phyloP scores from a whole-genome alignment of 2,329 filamentous ascomycete genomes.

The Claviceps sp. region DNA sequence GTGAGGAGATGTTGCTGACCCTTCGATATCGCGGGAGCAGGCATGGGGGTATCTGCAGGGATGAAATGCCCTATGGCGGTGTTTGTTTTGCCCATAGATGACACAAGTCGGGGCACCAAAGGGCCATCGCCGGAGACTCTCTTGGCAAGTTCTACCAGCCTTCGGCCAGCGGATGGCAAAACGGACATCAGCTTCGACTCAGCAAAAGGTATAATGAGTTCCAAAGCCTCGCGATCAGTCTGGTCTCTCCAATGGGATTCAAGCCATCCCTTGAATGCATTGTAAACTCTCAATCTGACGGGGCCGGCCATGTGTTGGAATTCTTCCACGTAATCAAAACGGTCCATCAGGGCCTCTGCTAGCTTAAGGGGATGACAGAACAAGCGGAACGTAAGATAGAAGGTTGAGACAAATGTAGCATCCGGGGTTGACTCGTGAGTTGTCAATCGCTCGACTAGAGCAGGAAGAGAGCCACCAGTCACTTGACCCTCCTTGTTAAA shows the following conservation, averaged over 20 bases:
- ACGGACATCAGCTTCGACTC: constrained; percentile 52
- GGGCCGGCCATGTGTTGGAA: constrained; percentile 60
- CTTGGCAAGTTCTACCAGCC: constrained; percentile 65
- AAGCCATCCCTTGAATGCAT: constrained; percentile 93
- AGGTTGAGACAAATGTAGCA: constrained; percentile 80
- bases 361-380: constrained; percentile 75
- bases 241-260: constrained; percentile 89
- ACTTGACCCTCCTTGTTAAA: constrained; percentile 91
- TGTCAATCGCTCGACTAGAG: constrained; percentile 86
- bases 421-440: constrained; percentile 89
- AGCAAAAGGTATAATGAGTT: constrained; percentile 68
- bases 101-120: constrained; percentile 69
- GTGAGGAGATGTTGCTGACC: constrained; percentile 61
- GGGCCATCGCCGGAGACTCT: constrained; percentile 64
- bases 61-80: constrained; percentile 60
- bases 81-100: constrained; percentile 78
- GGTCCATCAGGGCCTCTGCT: constrained; percentile 69
- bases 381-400: constrained; percentile 89
- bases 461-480: constrained; percentile 80
- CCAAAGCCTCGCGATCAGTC: constrained; percentile 62
- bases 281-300: constrained; percentile 83
- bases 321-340: constrained; percentile 83
- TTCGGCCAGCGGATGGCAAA: constrained; percentile 64
- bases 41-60: constrained; percentile 57
- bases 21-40: constrained; percentile 56